Base-by-base conservation (phyloP, 139 green algal genomes). In the Chlamydomonas urium region DNA sequence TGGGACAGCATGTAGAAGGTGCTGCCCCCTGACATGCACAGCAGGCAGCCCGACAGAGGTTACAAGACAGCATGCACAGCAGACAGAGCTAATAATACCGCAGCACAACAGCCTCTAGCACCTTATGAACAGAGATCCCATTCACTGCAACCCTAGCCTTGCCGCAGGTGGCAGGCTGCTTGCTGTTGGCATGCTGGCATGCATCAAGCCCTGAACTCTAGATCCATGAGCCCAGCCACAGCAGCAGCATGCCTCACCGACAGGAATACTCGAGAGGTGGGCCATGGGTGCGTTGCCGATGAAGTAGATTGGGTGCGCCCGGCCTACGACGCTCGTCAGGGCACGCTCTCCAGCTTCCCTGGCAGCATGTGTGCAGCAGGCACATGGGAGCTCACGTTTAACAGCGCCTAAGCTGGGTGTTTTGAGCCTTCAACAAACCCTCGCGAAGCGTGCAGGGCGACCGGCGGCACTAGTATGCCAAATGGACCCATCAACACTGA, bases 1-100 rank as follows among this genome's bases (percentile, higher is more conserved):
- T 83, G 77, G 4, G 77, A 72, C 5, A 83, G 62, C 72, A 79
- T 74, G 73, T 75, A 83, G 68, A 83, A 83, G 0, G 60, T 69
- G 0, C 26, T 74, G 48, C 67, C 47, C 32, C 59, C 35, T 63
- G 70, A 4, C 19, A 4, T 6, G 35, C 34, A 50, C 23, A 33
- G 8, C 42, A 50, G 10, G 10, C 14, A 24, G 42, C 10, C 42
- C 42, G 8, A 24, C 42, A 50, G 14, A 14, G 42, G 21, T 4
- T 14, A 37, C n/a, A 2, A 19, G 19, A 3, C 3, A 24, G 1
- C 1, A 37, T 33, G 6, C 2, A 2, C 24, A 4, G 34, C 1
- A 50, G 10, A 50, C 8, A 50, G 8, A 24, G 42, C 42, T 50
- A 50, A 50, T 24, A 50, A 50, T 24, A 24, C 42, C 42, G 14